Base-by-base conservation (phyloP, 208 protist genomes). In the Giardia muris region DNA sequence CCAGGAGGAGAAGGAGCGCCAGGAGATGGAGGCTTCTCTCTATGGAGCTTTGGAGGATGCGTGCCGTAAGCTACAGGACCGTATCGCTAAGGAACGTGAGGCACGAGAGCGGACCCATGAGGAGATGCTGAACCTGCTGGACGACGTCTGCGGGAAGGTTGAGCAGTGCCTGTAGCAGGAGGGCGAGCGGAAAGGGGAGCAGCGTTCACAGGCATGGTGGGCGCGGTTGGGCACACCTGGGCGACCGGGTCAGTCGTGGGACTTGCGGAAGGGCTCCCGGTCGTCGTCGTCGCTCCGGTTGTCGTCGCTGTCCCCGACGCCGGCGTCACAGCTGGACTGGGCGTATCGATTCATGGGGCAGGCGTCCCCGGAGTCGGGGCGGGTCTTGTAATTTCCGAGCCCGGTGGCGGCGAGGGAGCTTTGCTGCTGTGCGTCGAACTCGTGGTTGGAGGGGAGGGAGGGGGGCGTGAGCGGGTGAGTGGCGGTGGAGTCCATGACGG, bases 151-250 rank as follows among this genome's bases (percentile, higher is more conserved):
- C 57, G 57, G 57, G 30, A 76, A 76, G 57, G 57, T 76, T 30
- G 57, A 76, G 57, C 57, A 76, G 30, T 76, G 30, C 30, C 19
- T 76, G 57, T 76, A 76, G 30, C 57, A 76, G 57, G 19, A 76
- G 30, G 57, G 30, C 10, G 10, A 76, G 30, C 10, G 19, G 19
- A 76, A 39, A 30, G 19, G 30, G 30, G 10, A 10, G 57, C 30
- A 76, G 57, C n/a, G 57, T 76, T 76, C 30, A 76, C 57, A 76
- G 57, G n/a, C n/a, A n/a, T n/a, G n/a, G n/a, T n/a, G n/a, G n/a
- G n/a, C n/a, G n/a, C n/a, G n/a, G n/a, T n/a, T n/a, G n/a, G n/a
- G n/a, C n/a, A n/a, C n/a, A n/a, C n/a, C n/a, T n/a, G n/a, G n/a
- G n/a, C n/a, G n/a, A n/a, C n/a, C n/a, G n/a, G n/a, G n/a, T n/a